Conservation (phyloP, 164 flowering plant genomes). For the Nymphaea colorata region DNA sequence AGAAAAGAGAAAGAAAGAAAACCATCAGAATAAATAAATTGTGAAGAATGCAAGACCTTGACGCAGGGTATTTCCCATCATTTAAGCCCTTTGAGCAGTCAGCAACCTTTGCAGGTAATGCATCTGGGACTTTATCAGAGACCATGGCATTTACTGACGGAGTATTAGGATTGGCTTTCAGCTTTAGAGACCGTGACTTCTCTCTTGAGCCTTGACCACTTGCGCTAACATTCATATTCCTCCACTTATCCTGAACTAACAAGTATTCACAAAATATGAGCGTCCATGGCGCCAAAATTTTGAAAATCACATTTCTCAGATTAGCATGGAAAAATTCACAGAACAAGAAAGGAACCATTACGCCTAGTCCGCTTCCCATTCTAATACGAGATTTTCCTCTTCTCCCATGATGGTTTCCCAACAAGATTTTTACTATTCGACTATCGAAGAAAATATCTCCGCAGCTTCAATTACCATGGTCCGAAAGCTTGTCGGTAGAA, state of each 20-base stretch:
- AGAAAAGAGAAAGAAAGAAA: neutral
- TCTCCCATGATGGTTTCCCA: too few species aligned
- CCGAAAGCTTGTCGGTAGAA: too few species aligned
- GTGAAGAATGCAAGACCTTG: neutral
- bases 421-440: too few species aligned
- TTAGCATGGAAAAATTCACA: too few species aligned
- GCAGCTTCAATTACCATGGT: too few species aligned
- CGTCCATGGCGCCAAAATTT: neutral
- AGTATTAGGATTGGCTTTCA: constrained; percentile 27
- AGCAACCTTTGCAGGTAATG: neutral
- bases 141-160: constrained; percentile 14
- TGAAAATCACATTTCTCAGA: too few species aligned
- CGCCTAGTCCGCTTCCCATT: too few species aligned
- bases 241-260: constrained; percentile 57
- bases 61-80: constrained; percentile 27
- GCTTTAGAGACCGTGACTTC: constrained; percentile 34
- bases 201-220: constrained; percentile 46
- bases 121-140: constrained; percentile 1
- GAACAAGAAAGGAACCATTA: too few species aligned
- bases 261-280: neutral
- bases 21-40: neutral
- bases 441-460: too few species aligned
- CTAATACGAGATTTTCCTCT: too few species aligned
- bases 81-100: constrained; percentile 11
- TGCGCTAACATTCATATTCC: constrained; percentile 66